phyloP scores from a whole-genome alignment of 2,329 filamentous ascomycete species.

The Paecilomyces sp. region DNA sequence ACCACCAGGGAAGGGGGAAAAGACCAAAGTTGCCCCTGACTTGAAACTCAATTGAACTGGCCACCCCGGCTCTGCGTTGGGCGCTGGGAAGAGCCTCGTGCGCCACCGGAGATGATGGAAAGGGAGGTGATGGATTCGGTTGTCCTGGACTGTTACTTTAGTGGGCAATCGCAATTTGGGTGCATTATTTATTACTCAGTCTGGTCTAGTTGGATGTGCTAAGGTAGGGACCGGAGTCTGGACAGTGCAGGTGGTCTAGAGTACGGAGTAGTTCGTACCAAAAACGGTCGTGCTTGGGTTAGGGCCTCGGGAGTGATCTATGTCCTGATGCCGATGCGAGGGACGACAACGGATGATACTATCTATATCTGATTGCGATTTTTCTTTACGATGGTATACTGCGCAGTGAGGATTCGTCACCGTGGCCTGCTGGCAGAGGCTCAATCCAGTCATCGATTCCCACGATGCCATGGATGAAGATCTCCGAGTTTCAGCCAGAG shows the following conservation, averaged over 20 bases:
- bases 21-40: not conserved
- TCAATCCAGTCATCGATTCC: not conserved
- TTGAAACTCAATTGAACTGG: not conserved
- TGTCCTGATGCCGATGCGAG: not conserved
- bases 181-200: not conserved
- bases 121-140: not conserved
- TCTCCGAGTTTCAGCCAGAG: not conserved
- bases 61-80: not conserved
- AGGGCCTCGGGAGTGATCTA: not conserved
- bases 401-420: not conserved
- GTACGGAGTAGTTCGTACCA: not conserved
- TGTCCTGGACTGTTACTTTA: not conserved
- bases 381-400: not conserved
- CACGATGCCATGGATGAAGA: not conserved
- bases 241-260: not conserved
- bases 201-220: not conserved
- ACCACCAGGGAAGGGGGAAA: too few relatives aligned
- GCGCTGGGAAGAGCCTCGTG: not conserved
- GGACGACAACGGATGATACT: not conserved
- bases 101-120: not conserved
- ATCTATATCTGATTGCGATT: not conserved
- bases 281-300: not conserved
- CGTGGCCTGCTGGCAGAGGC: not conserved
- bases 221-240: not conserved
- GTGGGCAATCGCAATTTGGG: not conserved